Percentiles rank a stretch among this genome's conserved stretches.
These are phyloP conservation scores for Podospora anserina DNA, from an alignment of 495 filamentous ascomycete species.

Conservation along the genomic window DNA sequence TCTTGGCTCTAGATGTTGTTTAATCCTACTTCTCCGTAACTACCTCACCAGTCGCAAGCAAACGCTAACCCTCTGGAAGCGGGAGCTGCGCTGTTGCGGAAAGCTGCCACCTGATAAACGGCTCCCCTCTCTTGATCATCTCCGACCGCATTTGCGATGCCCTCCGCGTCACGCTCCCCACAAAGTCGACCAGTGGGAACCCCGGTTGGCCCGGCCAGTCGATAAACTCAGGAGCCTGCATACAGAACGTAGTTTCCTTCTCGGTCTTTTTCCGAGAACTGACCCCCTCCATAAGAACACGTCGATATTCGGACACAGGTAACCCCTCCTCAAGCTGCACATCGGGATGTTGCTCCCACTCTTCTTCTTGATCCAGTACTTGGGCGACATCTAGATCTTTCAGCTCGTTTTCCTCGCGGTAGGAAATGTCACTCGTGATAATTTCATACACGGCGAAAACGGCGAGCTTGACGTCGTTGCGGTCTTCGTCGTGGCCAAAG, in stretches of 20 bases:
- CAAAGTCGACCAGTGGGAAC: background rate
- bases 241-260: background rate
- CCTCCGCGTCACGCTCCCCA: background rate
- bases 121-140: background rate
- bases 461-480: conserved; percentile 15
- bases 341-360: conserved; percentile 12
- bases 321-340: conserved; percentile 9
- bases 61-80: background rate
- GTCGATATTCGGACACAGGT: conserved; percentile 9
- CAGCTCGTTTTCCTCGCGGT: conserved; percentile 9
- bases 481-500: conserved; percentile 1
- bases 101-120: background rate
- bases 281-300: conserved; percentile 13
- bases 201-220: conserved; percentile 4
- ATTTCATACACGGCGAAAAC: conserved; percentile 17
- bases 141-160: background rate
- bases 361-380: background rate
- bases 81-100: background rate
- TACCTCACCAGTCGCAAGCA: background rate
- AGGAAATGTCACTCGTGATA: conserved; percentile 13
- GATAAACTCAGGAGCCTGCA: conserved; percentile 3
- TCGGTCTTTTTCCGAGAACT: conserved; percentile 1
- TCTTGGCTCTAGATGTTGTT: too few species aligned
- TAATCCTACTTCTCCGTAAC: background rate
- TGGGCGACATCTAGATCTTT: conserved; percentile 1